Base-by-base conservation (phyloP, 331 rosid genomes). In the Telfairia occidentalis region DNA sequence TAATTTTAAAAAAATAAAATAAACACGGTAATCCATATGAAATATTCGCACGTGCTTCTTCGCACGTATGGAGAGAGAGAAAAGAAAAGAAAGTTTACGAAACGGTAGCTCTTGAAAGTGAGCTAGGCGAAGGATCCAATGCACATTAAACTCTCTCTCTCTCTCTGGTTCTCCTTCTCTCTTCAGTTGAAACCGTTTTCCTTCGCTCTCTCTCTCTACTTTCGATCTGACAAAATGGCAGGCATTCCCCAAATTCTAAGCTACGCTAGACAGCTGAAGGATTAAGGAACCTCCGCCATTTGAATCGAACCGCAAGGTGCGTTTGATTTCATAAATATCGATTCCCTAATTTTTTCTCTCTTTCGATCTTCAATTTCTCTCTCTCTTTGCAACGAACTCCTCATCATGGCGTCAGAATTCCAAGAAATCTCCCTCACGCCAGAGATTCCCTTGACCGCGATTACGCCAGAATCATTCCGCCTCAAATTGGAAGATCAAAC, bases 391-490 rank as follows among this genome's bases (percentile, higher is more conserved):
- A 8, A 40, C 19, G 45, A 1, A 8, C 7, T 5, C 43, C 38
- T 70, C 53, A 67, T 38, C 13, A 70, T 42, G 54, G 16, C 57
- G 57, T 70, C 57, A 16, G 13, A 45, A 24, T 45, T 70, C 57
- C 74, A 28, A 70, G 74, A 70, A 70, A 45, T 70, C 74, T 45
- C 74, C 72, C 48, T 69, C 74, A 12, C 74, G 15, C 74, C 69
- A 2, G 38, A 58, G 24, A 60, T 60, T 32, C 7, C 69, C 40
- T 16, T 61, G 2, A 5, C 38, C 65, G 0, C 19, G 4, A 58
- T 58, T 15, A 12, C 38, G 9, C 65, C 73, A 10, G 52, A 63
- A 11, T 40, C 73, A 42, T 38, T 70, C 58, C 40, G 34, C 74
- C 18, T 38, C 34, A 3, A 57, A 10, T 57, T 23, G 42, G 43